Base-by-base conservation (phyloP, 768 basidiomycete species). In the Lanmaoa rubissima region DNA sequence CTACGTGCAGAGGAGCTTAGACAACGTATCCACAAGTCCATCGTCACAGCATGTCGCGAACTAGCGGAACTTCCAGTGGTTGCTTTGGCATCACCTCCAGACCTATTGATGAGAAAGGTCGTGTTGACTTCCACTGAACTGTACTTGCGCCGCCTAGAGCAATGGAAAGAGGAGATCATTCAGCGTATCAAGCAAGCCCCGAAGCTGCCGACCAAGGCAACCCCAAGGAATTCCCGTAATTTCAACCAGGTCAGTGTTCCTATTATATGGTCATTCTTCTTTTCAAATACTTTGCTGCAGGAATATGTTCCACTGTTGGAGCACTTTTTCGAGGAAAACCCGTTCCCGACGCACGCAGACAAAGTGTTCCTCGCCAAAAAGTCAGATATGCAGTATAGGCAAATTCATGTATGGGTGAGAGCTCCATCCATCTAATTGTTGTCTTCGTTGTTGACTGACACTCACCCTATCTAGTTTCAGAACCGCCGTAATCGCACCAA, bases 361-460 rank as follows among this genome's bases (percentile, higher is more conserved):
- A 63, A 63, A 2, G 0, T 44, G 0, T 64, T 64, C 14, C 62
- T 63, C 1, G 58, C 62, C 2, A 36, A 53, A 0, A 59, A 55
- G 2, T 53, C 62, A 0, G 31, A 51, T 0, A 63, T 63, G 58
- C 3, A 54, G 0, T 63, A 64, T 5, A 55, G 36, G 16, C 62
- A 63, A 64, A 61, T 63, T 0, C 62, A 63, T n/a, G 54, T 60
- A 9, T 63, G 62, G 62, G 61, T 63, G 1, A 38, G 61, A 11
- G 34, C 5, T 0, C n/a, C 8, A 1, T 14, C 1, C 3, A 0
- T 24, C 1, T 14, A 2, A 5, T 16, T 0, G 2, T 2, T 7
- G n/a, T 32, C 1, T 24, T 9, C 0, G 0, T 12, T n/a, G 1
- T 51, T 46, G 10, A 38, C 12, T 4, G 2, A 35, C 12, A 31